Evolutionary conservation across 148 eudicot genomes (phyloP).

Genomic region (Amaranthus hypochondriacus): DNA sequence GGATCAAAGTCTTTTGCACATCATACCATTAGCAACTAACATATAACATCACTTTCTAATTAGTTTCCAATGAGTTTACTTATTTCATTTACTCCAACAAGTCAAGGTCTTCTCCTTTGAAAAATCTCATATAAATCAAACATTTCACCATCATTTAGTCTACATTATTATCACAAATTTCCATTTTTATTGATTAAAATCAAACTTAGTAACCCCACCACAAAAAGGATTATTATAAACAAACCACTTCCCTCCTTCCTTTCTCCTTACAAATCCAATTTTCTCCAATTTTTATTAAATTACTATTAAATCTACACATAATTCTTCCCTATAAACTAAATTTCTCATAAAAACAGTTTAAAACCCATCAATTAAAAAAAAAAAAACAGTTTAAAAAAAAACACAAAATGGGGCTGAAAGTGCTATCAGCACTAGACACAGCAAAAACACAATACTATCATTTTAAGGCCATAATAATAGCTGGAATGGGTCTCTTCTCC

Average conservation of each 20-base stretch:
- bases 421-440: constrained; percentile 47
- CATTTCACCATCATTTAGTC: neutral
- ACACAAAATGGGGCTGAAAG: constrained; percentile 41
- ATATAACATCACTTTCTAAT: too few relatives aligned
- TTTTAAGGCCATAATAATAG: constrained; percentile 58
- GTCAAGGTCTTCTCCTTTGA: constrained; percentile 16
- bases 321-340: neutral
- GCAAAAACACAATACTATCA: constrained; percentile 63
- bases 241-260: neutral
- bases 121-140: neutral
- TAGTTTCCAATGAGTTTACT: too few relatives aligned
- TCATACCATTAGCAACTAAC: too few relatives aligned
- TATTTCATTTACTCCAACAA: neutral
- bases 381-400: too few relatives aligned
- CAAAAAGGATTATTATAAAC: neutral
- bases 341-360: neutral
- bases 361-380: too few relatives aligned
- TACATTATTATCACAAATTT: neutral
- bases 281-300: neutral
- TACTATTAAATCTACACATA: too few relatives aligned
- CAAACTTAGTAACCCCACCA: too few relatives aligned
- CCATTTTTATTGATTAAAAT: neutral
- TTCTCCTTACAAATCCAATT: neutral
- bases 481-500: constrained; percentile 75
- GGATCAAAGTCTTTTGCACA: too few relatives aligned